Percentiles rank a stretch among this genome's conserved stretches.
These are phyloP conservation scores for Podospora pseudoanserina DNA, from an alignment of 495 filamentous ascomycete genomes.

Conservation along the genomic window DNA sequence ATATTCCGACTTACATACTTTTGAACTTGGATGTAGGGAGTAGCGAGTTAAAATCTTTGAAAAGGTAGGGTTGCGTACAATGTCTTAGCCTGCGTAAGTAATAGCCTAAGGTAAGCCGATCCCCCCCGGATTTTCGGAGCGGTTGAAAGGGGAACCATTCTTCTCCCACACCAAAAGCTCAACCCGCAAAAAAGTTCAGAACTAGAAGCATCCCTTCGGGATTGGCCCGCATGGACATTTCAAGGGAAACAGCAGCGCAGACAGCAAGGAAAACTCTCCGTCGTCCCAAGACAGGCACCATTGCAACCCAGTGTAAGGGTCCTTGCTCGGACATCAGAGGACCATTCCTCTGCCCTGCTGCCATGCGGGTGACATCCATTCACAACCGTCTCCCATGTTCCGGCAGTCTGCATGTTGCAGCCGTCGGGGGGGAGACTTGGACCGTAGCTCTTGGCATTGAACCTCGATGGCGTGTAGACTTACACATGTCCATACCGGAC, in stretches of 20 bases:
- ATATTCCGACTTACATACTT: conserved; percentile 3
- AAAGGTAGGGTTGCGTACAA: conserved; percentile 18
- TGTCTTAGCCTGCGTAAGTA: conserved; percentile 1
- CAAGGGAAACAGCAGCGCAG: neutral
- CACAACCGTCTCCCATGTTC: neutral
- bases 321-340: conserved; percentile 1
- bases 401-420: conserved; percentile 3
- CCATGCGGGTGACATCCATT: neutral
- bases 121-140: conserved; percentile 1
- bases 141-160: neutral
- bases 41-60: neutral
- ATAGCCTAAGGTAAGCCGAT: conserved; percentile 14
- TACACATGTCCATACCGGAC: neutral
- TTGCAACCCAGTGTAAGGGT: neutral
- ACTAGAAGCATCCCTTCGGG: neutral
- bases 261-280: neutral
- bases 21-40: neutral
- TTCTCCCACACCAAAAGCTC: neutral
- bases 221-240: neutral
- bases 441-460: neutral
- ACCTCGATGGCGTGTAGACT: neutral
- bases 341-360: neutral
- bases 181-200: neutral
- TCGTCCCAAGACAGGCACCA: conserved; percentile 6
- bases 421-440: neutral